Evolutionary conservation across 352 stramenopile genomes (phyloP).

Genomic region (Phytophthora sp.): DNA sequence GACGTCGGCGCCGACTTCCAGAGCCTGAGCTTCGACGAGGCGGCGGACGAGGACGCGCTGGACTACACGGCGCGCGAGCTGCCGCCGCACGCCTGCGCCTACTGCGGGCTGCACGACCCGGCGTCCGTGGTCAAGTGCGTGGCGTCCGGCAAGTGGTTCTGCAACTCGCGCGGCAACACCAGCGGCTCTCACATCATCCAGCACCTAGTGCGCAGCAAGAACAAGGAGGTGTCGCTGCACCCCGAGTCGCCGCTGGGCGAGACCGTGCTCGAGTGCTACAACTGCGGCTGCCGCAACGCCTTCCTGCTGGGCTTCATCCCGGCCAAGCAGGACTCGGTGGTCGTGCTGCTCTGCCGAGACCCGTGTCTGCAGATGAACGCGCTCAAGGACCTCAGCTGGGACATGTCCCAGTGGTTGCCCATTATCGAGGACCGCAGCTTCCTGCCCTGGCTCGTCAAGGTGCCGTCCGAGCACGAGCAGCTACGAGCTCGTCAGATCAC

Average conservation of each 20-base stretch:
- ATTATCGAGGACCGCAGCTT: constrained; percentile 98
- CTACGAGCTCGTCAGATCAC: constrained; percentile 95
- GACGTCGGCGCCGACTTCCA: constrained; percentile 58
- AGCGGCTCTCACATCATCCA: constrained; percentile 98
- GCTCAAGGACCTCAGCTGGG: constrained; percentile 99
- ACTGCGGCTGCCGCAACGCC: constrained; percentile 98
- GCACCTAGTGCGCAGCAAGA: constrained; percentile 96
- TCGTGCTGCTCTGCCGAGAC: constrained; percentile 98
- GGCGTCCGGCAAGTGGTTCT: constrained; percentile 98
- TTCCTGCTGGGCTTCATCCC: constrained; percentile 99
- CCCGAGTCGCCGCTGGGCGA: constrained; percentile 96
- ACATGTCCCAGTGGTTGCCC: constrained; percentile 98
- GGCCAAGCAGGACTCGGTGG: constrained; percentile 95
- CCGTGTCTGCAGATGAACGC: constrained; percentile 96
- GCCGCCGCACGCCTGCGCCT: constrained; percentile 94
- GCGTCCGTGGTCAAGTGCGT: constrained; percentile 97
- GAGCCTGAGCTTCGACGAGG: constrained; percentile 75
- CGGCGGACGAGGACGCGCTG: constrained; percentile 67
- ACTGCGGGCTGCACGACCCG: constrained; percentile 98
- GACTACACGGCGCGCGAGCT: constrained; percentile 80
- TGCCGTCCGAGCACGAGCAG: constrained; percentile 92
- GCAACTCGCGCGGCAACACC: constrained; percentile 95
- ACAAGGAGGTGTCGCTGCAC: constrained; percentile 92
- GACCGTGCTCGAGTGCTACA: constrained; percentile 99
- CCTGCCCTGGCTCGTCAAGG: constrained; percentile 97